These are phyloP conservation scores for Pseudogymnoascus sp. DNA, from an alignment of 2,329 filamentous ascomycete genomes.

Conservation along the genomic window DNA sequence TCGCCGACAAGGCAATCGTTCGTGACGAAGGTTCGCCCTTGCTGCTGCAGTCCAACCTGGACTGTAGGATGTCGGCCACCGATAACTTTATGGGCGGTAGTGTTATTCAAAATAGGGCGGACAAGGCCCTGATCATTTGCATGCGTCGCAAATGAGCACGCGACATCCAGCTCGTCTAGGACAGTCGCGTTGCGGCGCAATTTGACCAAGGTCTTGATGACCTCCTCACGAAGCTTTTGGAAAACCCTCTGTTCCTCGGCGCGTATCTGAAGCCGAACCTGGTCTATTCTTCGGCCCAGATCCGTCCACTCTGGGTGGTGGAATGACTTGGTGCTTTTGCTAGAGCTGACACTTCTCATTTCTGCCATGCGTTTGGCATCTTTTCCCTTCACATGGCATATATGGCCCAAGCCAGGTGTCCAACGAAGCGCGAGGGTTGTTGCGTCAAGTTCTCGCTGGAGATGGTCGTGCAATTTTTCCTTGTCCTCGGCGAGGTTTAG, in stretches of 20 bases:
- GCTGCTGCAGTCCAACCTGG: slow-evolving; percentile 68
- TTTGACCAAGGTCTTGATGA: slow-evolving; percentile 74
- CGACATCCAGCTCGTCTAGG: slow-evolving; percentile 86
- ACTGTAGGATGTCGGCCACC: slow-evolving; percentile 90
- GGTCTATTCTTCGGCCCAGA: slow-evolving; percentile 72
- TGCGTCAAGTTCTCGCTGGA: slow-evolving; percentile 54
- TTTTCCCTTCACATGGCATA: slow-evolving; percentile 82
- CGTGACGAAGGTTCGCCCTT: slow-evolving; percentile 71
- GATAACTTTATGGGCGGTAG: slow-evolving; percentile 63
- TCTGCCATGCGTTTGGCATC: slow-evolving; percentile 41
- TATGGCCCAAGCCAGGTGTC: slow-evolving; percentile 79
- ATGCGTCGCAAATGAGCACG: slow-evolving; percentile 73
- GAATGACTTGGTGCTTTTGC: slow-evolving; percentile 77
- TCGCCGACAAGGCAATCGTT: slow-evolving; percentile 80
- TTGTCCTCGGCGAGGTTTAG: slow-evolving; percentile 53
- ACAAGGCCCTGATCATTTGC: slow-evolving; percentile 66
- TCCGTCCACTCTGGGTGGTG: slow-evolving; percentile 76
- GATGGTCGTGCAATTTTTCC: slow-evolving; percentile 44
- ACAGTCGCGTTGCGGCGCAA: slow-evolving; percentile 84
- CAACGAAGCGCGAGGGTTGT: slow-evolving; percentile 70
- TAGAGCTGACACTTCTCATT: slow-evolving; percentile 59
- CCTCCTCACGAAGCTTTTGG: slow-evolving; percentile 59
- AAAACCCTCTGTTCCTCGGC: slow-evolving; percentile 80
- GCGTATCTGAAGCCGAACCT: slow-evolving; percentile 67
- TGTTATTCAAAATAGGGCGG: slow-evolving; percentile 62